phyloP scores from a whole-genome alignment of 2,329 filamentous ascomycete genomes.

The Sporothrix pseudoabietina region DNA sequence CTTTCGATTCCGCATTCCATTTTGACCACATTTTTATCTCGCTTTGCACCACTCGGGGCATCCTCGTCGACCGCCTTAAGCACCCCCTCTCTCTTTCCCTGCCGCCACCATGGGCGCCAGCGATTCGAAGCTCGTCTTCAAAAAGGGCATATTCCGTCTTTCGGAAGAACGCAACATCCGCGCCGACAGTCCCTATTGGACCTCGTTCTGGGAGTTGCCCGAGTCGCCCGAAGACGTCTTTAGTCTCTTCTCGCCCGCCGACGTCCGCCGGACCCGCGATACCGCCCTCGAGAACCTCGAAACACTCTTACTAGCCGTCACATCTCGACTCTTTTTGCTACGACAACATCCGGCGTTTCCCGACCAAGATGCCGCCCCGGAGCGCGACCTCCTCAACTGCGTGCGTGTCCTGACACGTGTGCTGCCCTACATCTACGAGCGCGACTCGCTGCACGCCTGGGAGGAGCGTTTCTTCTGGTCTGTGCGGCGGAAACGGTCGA shows the following conservation, averaged over 20 bases:
- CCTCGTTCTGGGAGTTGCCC: slow-evolving; percentile 96
- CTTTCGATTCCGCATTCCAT: neutral
- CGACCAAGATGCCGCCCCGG: slow-evolving; percentile 78
- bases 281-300: slow-evolving; percentile 84
- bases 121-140: slow-evolving; percentile 98
- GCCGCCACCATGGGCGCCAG: slow-evolving; percentile 79
- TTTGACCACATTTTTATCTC: neutral
- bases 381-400: slow-evolving; percentile 91
- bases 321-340: slow-evolving; percentile 77
- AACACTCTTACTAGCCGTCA: slow-evolving; percentile 80
- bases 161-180: slow-evolving; percentile 89
- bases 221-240: slow-evolving; percentile 96
- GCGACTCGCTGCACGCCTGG: slow-evolving; percentile 79
- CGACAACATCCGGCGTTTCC: slow-evolving; percentile 91
- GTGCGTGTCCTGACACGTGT: slow-evolving; percentile 87
- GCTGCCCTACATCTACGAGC: slow-evolving; percentile 89
- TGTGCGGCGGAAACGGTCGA: slow-evolving; percentile 69
- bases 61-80: neutral
- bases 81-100: neutral
- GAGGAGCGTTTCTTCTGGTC: slow-evolving; percentile 94
- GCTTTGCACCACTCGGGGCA: slow-evolving; percentile 1
- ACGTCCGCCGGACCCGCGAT: slow-evolving; percentile 87
- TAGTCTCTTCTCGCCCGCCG: slow-evolving; percentile 85
- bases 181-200: slow-evolving; percentile 89
- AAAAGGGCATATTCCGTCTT: slow-evolving; percentile 94